These are phyloP conservation scores for Chaetomium cochliodes DNA, from an alignment of 495 filamentous ascomycete genomes.

Conservation along the genomic window DNA sequence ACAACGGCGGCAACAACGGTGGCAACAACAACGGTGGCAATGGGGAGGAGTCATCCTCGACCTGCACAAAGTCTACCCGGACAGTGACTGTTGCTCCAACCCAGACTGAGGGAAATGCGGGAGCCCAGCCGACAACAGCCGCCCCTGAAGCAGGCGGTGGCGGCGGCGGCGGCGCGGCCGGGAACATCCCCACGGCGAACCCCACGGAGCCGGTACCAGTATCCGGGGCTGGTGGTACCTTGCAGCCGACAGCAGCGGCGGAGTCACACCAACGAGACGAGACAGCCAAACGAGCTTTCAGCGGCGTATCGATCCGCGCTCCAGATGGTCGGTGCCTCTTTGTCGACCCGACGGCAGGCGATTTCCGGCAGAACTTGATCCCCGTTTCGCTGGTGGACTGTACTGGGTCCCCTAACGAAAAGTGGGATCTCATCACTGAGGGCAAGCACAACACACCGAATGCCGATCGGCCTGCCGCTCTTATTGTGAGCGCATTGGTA, in stretches of 20 bases:
- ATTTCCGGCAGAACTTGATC: conserved; percentile 57
- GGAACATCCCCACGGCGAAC: conserved; percentile 37
- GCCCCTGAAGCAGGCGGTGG: conserved; percentile 2
- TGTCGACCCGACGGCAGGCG: conserved; percentile 53
- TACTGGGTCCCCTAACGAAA: conserved; percentile 49
- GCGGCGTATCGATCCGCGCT: conserved; percentile 46
- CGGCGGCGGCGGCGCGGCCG: conserved; percentile 15
- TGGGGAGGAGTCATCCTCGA: conserved; percentile 15
- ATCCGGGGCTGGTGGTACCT: conserved; percentile 48
- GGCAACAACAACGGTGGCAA: conserved; percentile 13
- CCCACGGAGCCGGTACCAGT: conserved; percentile 52
- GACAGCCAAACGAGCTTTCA: conserved; percentile 50
- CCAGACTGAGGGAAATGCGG: too few species aligned
- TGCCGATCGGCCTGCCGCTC: conserved; percentile 35
- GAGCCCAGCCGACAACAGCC: conserved; percentile 5
- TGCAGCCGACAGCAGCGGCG: conserved; percentile 51
- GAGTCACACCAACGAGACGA: conserved; percentile 48
- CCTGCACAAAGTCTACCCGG: conserved; percentile 25
- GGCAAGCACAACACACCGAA: conserved; percentile 47
- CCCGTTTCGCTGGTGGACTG: conserved; percentile 49
- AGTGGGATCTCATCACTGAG: conserved; percentile 54
- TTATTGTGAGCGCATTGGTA: conserved; percentile 51
- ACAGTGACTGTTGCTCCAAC: conserved; percentile 25
- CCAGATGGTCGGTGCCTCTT: conserved; percentile 53
- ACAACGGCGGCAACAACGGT: conserved; percentile 8